Evolutionary conservation across 768 basidiomycete genomes (phyloP).

Genomic region (Wakefieldia striispora): DNA sequence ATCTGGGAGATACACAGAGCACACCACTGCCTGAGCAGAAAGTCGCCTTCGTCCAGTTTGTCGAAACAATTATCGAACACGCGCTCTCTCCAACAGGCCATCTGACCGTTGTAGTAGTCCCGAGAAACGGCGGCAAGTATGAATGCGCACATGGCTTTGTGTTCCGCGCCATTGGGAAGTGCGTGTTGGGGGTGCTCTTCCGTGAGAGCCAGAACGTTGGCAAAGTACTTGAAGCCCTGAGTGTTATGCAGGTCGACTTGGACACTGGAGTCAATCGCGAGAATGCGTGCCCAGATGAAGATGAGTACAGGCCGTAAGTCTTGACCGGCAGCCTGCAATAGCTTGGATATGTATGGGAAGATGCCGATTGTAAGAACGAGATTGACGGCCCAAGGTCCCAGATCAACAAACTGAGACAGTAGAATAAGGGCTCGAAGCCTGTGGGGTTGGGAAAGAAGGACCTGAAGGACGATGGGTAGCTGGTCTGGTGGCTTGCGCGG

Average conservation of each 20-base stretch:
- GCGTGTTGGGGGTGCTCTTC: conserved; percentile 54
- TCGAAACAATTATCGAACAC: conserved; percentile 89
- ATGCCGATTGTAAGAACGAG: conserved; percentile 95
- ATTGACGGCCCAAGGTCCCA: conserved; percentile 98
- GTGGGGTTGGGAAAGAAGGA: conserved; percentile 93
- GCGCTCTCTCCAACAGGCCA: conserved; percentile 73
- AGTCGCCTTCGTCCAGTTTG: conserved; percentile 85
- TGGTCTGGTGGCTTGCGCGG: conserved; percentile 95
- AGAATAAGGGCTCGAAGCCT: conserved; percentile 93
- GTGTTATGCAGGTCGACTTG: conserved; percentile 85
- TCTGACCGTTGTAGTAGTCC: conserved; percentile 86
- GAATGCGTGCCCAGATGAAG: conserved; percentile 98
- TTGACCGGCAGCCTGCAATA: conserved; percentile 90
- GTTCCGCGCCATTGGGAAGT: conserved; percentile 92
- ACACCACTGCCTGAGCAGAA: conserved; percentile 91
- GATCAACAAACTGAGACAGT: conserved; percentile 94
- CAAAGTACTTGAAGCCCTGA: conserved; percentile 83
- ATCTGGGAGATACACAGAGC: conserved; percentile 91
- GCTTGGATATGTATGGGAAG: conserved; percentile 96
- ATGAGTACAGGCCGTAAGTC: conserved; percentile 97
- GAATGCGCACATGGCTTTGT: conserved; percentile 98
- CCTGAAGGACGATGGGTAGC: conserved; percentile 95
- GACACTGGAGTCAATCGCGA: conserved; percentile 93
- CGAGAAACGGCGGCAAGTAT: conserved; percentile 87
- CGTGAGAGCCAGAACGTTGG: conserved; percentile 65